Evolutionary conservation across 2,329 filamentous ascomycete genomes (phyloP).

Genomic region (Aspergillus carbonarius): DNA sequence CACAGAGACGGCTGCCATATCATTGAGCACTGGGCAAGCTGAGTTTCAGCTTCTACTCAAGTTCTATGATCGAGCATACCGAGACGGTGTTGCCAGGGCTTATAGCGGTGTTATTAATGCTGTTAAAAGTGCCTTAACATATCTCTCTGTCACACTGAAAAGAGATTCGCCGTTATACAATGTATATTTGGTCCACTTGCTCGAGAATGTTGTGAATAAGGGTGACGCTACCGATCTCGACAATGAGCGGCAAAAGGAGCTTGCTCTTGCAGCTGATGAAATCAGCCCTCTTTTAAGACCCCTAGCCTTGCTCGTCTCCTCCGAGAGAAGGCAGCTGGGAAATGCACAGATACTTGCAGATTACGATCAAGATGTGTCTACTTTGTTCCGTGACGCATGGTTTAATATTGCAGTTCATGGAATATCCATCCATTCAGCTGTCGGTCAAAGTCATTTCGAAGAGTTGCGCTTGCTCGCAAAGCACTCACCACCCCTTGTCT

Average conservation of each 20-base stretch:
- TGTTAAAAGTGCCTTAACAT: slow-evolving; percentile 74
- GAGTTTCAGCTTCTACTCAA: slow-evolving; percentile 87
- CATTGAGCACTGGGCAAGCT: slow-evolving; percentile 71
- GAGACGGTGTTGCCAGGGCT: slow-evolving; percentile 69
- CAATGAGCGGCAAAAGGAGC: slow-evolving; percentile 71
- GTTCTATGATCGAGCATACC: slow-evolving; percentile 72
- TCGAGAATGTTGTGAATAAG: slow-evolving; percentile 85
- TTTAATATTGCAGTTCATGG: slow-evolving; percentile 97
- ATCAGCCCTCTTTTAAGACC: slow-evolving; percentile 86
- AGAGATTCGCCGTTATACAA: slow-evolving; percentile 73
- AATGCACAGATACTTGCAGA: slow-evolving; percentile 33
- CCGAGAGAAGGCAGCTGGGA: slow-evolving; percentile 21
- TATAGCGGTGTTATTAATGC: slow-evolving; percentile 68
- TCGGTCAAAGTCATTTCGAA: slow-evolving; percentile 69
- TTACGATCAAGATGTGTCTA: slow-evolving; percentile 67
- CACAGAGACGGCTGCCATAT: slow-evolving; percentile 73
- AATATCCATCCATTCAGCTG: slow-evolving; percentile 72
- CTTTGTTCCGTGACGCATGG: slow-evolving; percentile 86
- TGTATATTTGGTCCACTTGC: slow-evolving; percentile 77
- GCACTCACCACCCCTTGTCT: slow-evolving; percentile 81
- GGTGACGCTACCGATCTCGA: slow-evolving; percentile 78
- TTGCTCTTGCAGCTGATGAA: slow-evolving; percentile 78
- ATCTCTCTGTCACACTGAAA: slow-evolving; percentile 69
- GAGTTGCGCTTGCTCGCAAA: slow-evolving; percentile 83
- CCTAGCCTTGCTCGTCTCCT: slow-evolving; percentile 77